Evolutionary conservation across 2,329 filamentous ascomycete genomes (phyloP), one percentile per base, ranked within the genome.

Genomic region (Metarhizium sp.): DNA sequence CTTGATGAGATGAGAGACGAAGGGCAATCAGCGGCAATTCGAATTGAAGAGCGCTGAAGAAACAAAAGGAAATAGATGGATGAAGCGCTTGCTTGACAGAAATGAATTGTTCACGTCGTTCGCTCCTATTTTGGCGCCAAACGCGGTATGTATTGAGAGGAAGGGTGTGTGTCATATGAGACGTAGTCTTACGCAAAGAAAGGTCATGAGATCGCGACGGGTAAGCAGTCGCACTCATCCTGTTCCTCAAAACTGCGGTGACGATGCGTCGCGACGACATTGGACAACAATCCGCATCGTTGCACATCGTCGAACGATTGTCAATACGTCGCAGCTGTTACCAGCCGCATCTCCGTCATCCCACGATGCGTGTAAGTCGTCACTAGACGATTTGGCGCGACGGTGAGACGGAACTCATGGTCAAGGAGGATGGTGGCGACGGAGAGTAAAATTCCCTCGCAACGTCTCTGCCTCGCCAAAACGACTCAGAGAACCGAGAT

Each of bases 401-500:
- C 36, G 11, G 42, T 14, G 29, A 46, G n/a, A 25, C 30, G 8
- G n/a, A 18, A 30, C 50, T 13, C 43, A 45, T 36, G 34, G 38
- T 25, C 18, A 40, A 32, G 11, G 30, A 7, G 34, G 10, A 29
- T 42, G 38, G 36, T 14, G 36, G 47, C 29, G 38, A 45, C 13
- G 38, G 29, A 16, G 50, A 50, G 36, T 51, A 49, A 47, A 40
- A 48, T 55, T 55, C 18, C 36, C 32, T 16, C 42, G 20, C 46
- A 11, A 32, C 49, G 32, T 11, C 7, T 11, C 29, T 47, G 49
- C n/a, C 38, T 36, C 20, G 20, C 45, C 13, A 1, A 46, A 40
- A 29, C 29, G 25, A n/a, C 40, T 46, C 55, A 53, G 59, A 56
- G 59, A 34, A 46, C 45, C 10, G 7, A 14, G 29, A 36, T 29